phyloP scores from a whole-genome alignment of 2,329 filamentous ascomycete species.

The Kalmusia sp. region DNA sequence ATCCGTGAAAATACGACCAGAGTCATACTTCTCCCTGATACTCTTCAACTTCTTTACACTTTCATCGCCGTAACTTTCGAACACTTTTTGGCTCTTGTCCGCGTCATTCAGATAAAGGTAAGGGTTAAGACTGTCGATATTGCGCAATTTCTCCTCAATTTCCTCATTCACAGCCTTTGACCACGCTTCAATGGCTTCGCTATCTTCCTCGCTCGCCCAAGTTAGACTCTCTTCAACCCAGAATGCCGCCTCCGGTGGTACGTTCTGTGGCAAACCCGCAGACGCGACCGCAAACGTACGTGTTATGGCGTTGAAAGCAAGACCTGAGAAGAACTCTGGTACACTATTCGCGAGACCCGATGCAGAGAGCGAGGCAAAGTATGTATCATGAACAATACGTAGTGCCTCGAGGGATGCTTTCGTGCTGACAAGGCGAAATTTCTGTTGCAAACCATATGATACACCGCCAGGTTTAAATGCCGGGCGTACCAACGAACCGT shows the following conservation, averaged over 20 bases:
- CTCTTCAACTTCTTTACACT: slow-evolving; percentile 42
- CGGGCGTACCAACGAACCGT: slow-evolving; percentile 10
- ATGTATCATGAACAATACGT: slow-evolving; percentile 26
- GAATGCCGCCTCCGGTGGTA: slow-evolving; percentile 17
- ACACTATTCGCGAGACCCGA: slow-evolving; percentile 17
- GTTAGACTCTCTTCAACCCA: slow-evolving; percentile 27
- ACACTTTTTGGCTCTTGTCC: slow-evolving; percentile 47
- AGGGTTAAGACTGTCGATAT: slow-evolving; percentile 47
- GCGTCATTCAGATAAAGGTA: slow-evolving; percentile 29
- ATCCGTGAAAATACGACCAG: slow-evolving; percentile 46
- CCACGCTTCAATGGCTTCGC: slow-evolving; percentile 22
- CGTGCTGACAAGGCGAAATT: slow-evolving; percentile 23
- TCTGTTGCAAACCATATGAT: slow-evolving; percentile 21
- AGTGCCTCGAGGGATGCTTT: slow-evolving; percentile 17
- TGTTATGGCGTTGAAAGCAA: slow-evolving; percentile 26
- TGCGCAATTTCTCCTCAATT: too few relatives aligned
- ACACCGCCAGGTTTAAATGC: slow-evolving; percentile 21
- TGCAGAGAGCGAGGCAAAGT: slow-evolving; percentile 11
- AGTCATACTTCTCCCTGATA: slow-evolving; percentile 49
- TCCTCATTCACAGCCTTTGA: too few relatives aligned
- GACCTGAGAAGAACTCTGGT: slow-evolving; percentile 20
- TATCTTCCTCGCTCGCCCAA: slow-evolving; percentile 18
- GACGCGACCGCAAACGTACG: slow-evolving; percentile 15
- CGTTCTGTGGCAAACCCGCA: slow-evolving; percentile 14
- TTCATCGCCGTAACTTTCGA: slow-evolving; percentile 48